These are phyloP conservation scores for Boletus speciosus DNA, from an alignment of 768 basidiomycete species.

Conservation along the genomic window DNA sequence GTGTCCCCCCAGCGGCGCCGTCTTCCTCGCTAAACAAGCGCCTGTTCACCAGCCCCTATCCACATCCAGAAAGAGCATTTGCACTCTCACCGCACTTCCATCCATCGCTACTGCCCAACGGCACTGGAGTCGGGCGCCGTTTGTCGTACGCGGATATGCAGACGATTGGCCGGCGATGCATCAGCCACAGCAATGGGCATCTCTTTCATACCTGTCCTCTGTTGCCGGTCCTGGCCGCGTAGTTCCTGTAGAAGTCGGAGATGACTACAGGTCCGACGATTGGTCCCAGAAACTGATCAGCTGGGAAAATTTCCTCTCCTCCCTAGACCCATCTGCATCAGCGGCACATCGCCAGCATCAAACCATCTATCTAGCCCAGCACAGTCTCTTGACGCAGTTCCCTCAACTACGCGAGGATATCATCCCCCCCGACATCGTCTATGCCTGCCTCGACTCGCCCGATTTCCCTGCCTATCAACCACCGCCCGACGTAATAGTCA, in stretches of 20 bases:
- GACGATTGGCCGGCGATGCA: slow-evolving; percentile 76
- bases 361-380: slow-evolving; percentile 83
- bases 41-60: slow-evolving; percentile 1
- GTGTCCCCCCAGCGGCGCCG: slow-evolving; percentile 1
- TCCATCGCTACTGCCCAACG: slow-evolving; percentile 55
- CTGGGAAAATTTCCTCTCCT: slow-evolving; percentile 73
- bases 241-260: slow-evolving; percentile 88
- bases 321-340: slow-evolving; percentile 31
- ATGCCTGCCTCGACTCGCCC: slow-evolving; percentile 50
- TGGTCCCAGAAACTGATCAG: slow-evolving; percentile 81
- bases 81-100: slow-evolving; percentile 46
- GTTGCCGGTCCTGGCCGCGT: slow-evolving; percentile 77
- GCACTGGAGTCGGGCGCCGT: slow-evolving; percentile 49
- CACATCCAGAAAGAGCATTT: slow-evolving; percentile 32
- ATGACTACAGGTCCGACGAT: slow-evolving; percentile 70
- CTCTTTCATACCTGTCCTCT: slow-evolving; percentile 61
- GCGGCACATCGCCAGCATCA: slow-evolving; percentile 19
- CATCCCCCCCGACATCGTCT: slow-evolving; percentile 85
- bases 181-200: slow-evolving; percentile 62
- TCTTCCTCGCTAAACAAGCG: slow-evolving; percentile 4
- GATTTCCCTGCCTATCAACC: slow-evolving; percentile 52
- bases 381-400: slow-evolving; percentile 82
- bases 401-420: slow-evolving; percentile 75
- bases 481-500: slow-evolving; percentile 64
- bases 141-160: slow-evolving; percentile 66